Conservation (phyloP, 1,284 basidiomycete species). For the Melampsora larici-populina region DNA sequence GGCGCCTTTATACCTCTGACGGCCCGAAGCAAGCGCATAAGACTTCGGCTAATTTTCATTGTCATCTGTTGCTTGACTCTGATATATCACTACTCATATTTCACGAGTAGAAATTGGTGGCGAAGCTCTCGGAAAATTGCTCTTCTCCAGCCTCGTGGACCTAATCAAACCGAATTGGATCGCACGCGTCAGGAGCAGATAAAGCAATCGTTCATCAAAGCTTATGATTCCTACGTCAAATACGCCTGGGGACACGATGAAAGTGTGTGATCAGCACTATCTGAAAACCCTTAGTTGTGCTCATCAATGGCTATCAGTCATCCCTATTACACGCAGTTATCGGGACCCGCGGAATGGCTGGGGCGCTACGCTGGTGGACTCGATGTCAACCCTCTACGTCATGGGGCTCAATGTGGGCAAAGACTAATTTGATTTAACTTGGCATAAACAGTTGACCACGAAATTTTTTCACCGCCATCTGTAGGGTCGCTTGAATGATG, state of each 20-base stretch:
- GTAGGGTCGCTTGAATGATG: neutral
- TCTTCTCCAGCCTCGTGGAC: neutral
- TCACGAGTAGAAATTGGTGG: too few species aligned
- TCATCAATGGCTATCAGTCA: neutral
- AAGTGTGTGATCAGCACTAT: neutral
- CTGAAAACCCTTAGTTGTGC: neutral
- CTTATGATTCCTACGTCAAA: neutral
- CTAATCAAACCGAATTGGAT: neutral
- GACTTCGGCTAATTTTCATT: too few species aligned
- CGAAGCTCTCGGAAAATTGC: too few species aligned
- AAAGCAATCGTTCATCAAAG: slow-evolving; percentile 8
- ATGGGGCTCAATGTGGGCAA: slow-evolving; percentile 66
- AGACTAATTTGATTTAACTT: neutral
- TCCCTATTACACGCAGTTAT: neutral
- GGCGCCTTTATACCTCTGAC: too few species aligned
- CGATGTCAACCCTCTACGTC: slow-evolving; percentile 80
- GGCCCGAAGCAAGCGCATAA: too few species aligned
- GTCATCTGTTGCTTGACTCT: too few species aligned
- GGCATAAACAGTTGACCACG: slow-evolving; percentile 49
- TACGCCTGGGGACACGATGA: slow-evolving; percentile 6
- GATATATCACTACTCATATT: too few species aligned
- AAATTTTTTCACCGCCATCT: neutral
- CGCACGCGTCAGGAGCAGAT: slow-evolving; percentile 22
- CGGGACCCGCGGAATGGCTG: slow-evolving; percentile 61
- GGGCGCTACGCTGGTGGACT: slow-evolving; percentile 77